Base-by-base conservation (phyloP, 164 flowering plant genomes). In the Aristolochia contorta region DNA sequence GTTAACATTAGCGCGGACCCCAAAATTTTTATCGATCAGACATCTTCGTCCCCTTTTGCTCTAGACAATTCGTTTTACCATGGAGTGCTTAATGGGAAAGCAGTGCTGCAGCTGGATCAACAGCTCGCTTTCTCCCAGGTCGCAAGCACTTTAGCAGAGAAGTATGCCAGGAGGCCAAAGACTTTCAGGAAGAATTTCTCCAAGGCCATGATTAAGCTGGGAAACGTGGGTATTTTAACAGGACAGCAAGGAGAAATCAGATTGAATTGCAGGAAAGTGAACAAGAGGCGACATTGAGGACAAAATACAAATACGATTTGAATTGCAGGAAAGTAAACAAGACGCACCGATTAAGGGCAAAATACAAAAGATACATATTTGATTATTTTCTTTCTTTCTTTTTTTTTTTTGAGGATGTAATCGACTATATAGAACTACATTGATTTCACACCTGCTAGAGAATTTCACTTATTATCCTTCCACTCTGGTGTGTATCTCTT, bases 201-300 rank as follows among this genome's bases (percentile, higher is more conserved):
- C 0, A 54, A 61, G 56, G 77, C 82, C 30, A 78, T 79, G 72
- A 70, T 78, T 53, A 76, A 74, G 67, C 48, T 81, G 71, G 77
- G 75, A 0, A 71, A 66, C 18, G 67, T 75, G 19, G 68, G 72
- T 37, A 78, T 69, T 59, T 63, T 75, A 15, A 66, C 64, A 21
- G 79, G 74, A 1, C 63, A 48, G 12, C 63, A 60, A 12, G 81
- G 82, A 6, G 75, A 81, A 61, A 69, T 77, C 16, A 71, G 82
- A 55, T 48, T 19, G 32, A 75, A 77, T 24, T 80, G 82, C 51
- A 61, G 79, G 55, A 73, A 30, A 55, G 54, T 74, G 20, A 78
- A 76, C 52, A 57, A 46, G 19, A 46, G 43, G 57, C 57, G 50
- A 4, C 18, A 16, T 4, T 57, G 48, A 51, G 20, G 16, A 32